These are phyloP conservation scores for Pelargonium australe DNA, from an alignment of 441 rosid species.

Conservation along the genomic window DNA sequence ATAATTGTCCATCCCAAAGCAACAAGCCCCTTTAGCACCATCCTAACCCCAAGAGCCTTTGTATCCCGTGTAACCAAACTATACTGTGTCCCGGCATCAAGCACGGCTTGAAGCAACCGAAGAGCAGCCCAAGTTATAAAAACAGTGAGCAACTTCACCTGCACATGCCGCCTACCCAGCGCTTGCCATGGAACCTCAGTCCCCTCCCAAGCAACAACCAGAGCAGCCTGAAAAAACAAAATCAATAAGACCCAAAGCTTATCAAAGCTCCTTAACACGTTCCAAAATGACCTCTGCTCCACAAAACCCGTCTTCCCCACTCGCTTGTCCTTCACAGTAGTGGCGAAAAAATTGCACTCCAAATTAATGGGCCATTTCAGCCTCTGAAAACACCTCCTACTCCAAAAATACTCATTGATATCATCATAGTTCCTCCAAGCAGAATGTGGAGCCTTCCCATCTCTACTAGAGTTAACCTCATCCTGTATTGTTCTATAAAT, in stretches of 20 bases:
- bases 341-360: constrained; percentile 14
- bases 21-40: constrained; percentile 17
- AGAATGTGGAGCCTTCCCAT: constrained; percentile 17
- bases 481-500: constrained; percentile 5
- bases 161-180: constrained; percentile 13
- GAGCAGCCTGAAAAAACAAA: constrained; percentile 19
- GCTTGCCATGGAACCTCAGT: constrained; percentile 4
- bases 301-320: constrained; percentile 25
- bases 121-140: constrained; percentile 22
- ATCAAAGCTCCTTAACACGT: constrained; percentile 20
- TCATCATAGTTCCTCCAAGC: constrained; percentile 25
- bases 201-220: constrained; percentile 22
- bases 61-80: constrained; percentile 18
- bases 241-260: constrained; percentile 22
- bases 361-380: constrained; percentile 12
- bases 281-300: constrained; percentile 23
- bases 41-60: constrained; percentile 17
- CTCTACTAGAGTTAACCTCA: constrained; percentile 8
- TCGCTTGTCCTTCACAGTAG: not conserved
- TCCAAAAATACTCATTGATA: constrained; percentile 25
- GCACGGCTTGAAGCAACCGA: constrained; percentile 14
- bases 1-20: constrained; percentile 16
- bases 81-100: constrained; percentile 14
- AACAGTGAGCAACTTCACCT: constrained; percentile 17
- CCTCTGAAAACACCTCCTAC: constrained; percentile 22